Base-by-base conservation (phyloP, 371 early-diverging fungal genomes). In the Dinochytrium kinnereticum region DNA sequence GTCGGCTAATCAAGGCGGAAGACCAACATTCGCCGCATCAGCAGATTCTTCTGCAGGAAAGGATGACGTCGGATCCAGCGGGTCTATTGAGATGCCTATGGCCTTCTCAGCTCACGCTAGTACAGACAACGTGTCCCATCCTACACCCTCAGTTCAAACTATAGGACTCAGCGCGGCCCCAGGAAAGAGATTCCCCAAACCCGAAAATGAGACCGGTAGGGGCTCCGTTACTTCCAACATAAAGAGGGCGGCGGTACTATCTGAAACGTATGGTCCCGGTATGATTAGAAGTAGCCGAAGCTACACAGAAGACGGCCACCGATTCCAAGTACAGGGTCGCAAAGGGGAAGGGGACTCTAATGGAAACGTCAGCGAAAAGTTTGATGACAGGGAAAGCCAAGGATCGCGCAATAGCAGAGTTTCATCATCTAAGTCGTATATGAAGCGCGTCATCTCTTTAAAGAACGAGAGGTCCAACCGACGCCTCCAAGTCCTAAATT, bases 371-470 rank as follows among this genome's bases (percentile, higher is more conserved):
- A n/a, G n/a, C n/a, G n/a, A 53, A 13, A 24, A 53, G n/a, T 13
- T 21, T 26, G 55, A 15, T 5, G 55, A 53, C 26, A 7, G 55
- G 26, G 5, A 53, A 53, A 61, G 61, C 24, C 61, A 15, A 37
- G 61, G 37, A 13, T 61, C 61, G 7, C 36, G 15, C 5, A 34
- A 15, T 13, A 61, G 61, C 24, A 28, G 37, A 24, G 66, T 15
- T 10, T 21, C 66, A 17, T 50, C 66, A 0, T 10, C 68, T 13
- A 30, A 50, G 57, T 31, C 50, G 1, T 72, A 68, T 61, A 30
- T 76, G 61, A 72, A 68, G 53, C 33, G 44, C 36, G 40, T 76
- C 7, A 59, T 79, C 28, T 49, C 68, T 5, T 50, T 71, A 44
- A 73, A 72, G 65, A 79, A 76, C 36, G 65, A 59, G 1, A 21